Evolutionary conservation across 495 filamentous ascomycete genomes (phyloP), one percentile per base, ranked within the genome.

Genomic region (Penicillium dipodomyicola): DNA sequence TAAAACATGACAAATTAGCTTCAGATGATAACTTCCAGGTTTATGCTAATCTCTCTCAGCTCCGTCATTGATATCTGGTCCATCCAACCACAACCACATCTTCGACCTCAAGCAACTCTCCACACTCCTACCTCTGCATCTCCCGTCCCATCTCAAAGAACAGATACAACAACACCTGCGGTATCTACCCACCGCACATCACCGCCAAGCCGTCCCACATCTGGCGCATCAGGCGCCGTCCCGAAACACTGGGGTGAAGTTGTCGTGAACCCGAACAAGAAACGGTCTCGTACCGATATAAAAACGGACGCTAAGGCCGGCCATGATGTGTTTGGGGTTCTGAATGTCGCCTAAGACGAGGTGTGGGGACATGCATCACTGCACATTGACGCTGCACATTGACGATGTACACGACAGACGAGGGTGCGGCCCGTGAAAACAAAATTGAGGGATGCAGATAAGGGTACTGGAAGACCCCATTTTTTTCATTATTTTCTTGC

Each of bases 31-130:
- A 19, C 10, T 20, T 8, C n/a, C n/a, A n/a, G 12, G 12, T 33
- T 48, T 17, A 12, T 20, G 32, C 41, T 54, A 41, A 49, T 19
- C 8, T 10, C 17, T 40, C 12, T 15, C 25, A 79, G 73, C 61
- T 73, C 76, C 22, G 76, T 79, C 57, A 76, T 79, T 52, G 76
- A 79, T 55, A 79, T 79, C 61, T 79, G 76, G 76, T 76, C 76
- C 27, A 61, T 77, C 35, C 76, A 78, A 69, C 75, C 76, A 4
- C 76, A 79, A 72, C 71, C 74, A 23, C 75, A 77, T 49, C 73
- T 79, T 19, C 76, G 75, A 63, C 74, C 76, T 4, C 74, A 69
- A 53, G 76, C 76, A 43, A 77, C 76, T 27, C 71, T 79, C 40
- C 74, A 65, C 39, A 61, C 61, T 22, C 62, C 67, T 41, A 62